Evolutionary conservation across 2,329 filamentous ascomycete genomes (phyloP).

Genomic region (Ophiostoma sp.): DNA sequence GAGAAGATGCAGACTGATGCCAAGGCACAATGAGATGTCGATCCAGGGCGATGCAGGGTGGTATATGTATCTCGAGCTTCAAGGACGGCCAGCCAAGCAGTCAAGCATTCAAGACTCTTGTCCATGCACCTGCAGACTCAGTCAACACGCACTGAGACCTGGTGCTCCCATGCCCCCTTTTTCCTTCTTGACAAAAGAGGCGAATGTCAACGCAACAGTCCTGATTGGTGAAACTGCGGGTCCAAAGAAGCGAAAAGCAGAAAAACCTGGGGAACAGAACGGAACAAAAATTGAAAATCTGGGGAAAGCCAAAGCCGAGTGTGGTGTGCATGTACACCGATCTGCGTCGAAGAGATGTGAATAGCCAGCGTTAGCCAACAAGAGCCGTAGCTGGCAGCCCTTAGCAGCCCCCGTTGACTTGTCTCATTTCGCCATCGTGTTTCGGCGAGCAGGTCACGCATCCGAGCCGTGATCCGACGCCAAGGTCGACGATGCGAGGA

Average conservation of each 20-base stretch:
- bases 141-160: neutral
- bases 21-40: neutral
- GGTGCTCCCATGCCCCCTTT: neutral
- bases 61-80: conserved; percentile 4
- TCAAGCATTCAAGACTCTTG: neutral
- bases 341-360: neutral
- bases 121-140: neutral
- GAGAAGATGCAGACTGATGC: neutral
- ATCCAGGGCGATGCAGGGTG: neutral
- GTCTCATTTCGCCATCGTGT: neutral
- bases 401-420: no score
- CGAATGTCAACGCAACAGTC: neutral
- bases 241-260: neutral
- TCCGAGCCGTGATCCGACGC: conserved; percentile 16
- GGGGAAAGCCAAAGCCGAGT: neutral
- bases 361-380: neutral
- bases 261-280: no score
- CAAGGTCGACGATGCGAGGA: neutral
- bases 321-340: neutral
- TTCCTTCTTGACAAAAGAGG: neutral
- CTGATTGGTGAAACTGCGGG: neutral
- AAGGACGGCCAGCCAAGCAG: neutral
- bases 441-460: neutral
- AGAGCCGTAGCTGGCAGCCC: neutral
- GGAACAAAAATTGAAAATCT: no score